phyloP scores from a whole-genome alignment of 768 basidiomycete genomes.

The Calocybe indica region DNA sequence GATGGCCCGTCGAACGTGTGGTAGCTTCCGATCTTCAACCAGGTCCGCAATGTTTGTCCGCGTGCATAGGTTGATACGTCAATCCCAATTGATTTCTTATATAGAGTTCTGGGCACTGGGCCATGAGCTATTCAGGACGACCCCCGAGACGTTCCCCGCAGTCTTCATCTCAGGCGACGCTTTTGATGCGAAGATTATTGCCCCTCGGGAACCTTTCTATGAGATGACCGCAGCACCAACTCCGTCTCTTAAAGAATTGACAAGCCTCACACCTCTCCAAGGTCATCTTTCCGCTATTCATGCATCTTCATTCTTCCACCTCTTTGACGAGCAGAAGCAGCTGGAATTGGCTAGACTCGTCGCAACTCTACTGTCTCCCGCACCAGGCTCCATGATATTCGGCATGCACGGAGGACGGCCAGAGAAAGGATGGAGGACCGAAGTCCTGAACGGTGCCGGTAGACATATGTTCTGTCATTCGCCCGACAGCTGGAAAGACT shows the following conservation, averaged over 20 bases:
- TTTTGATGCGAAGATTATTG: constrained; percentile 31
- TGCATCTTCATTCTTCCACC: constrained; percentile 4
- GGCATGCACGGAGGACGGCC: constrained; percentile 19
- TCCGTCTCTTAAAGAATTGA: neutral
- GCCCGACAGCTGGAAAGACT: constrained; percentile 20
- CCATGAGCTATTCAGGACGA: constrained; percentile 37
- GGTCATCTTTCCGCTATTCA: neutral
- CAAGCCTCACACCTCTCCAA: neutral
- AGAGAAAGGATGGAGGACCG: constrained; percentile 18
- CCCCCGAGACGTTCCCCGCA: constrained; percentile 32
- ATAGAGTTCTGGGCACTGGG: constrained; percentile 43
- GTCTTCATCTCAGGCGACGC: constrained; percentile 37
- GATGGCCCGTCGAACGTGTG: constrained; percentile 16
- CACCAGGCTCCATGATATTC: constrained; percentile 2
- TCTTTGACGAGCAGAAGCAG: constrained; percentile 1
- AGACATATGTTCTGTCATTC: constrained; percentile 27
- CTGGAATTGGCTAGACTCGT: neutral
- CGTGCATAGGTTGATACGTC: neutral
- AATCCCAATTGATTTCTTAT: neutral
- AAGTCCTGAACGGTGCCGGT: constrained; percentile 4
- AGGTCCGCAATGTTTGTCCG: constrained; percentile 6
- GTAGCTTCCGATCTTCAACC: constrained; percentile 17
- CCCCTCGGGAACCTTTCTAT: constrained; percentile 10
- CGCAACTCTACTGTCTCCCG: neutral
- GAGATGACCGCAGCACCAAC: neutral